Conservation (phyloP, 129 eudicot genomes). For the Lonicera japonica region DNA sequence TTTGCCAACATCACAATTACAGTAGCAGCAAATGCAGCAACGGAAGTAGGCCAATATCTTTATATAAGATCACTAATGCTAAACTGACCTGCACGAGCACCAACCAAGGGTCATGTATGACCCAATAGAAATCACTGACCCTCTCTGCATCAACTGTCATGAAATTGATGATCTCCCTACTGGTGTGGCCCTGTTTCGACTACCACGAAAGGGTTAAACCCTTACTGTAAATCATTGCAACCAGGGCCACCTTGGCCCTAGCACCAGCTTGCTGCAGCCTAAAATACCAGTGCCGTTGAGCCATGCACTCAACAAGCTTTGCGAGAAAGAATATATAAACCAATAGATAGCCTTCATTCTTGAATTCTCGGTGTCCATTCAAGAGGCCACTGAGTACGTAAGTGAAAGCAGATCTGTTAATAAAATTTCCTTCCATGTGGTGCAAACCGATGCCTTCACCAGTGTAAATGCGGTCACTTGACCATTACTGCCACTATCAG, state of each 20-base stretch:
- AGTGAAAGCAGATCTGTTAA: slow-evolving; percentile 43
- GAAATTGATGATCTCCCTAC: slow-evolving; percentile 73
- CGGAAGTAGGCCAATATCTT: slow-evolving; percentile 65
- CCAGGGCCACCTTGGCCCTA: slow-evolving; percentile 50
- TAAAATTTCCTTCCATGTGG: slow-evolving; percentile 50
- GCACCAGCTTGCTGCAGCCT: slow-evolving; percentile 54
- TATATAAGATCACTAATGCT: slow-evolving; percentile 55
- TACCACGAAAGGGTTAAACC: slow-evolving; percentile 57
- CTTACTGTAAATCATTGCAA: slow-evolving; percentile 64
- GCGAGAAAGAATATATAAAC: slow-evolving; percentile 58
- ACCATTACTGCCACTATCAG: slow-evolving; percentile 15
- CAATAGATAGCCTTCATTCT: slow-evolving; percentile 40
- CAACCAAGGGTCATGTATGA: slow-evolving; percentile 75
- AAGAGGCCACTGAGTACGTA: slow-evolving; percentile 48
- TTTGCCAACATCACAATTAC: slow-evolving; percentile 53
- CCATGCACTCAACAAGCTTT: slow-evolving; percentile 61
- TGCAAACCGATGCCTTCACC: slow-evolving; percentile 47
- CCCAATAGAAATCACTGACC: slow-evolving; percentile 54
- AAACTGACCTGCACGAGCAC: slow-evolving; percentile 55
- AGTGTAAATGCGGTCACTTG: slow-evolving; percentile 40
- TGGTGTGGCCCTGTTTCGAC: slow-evolving; percentile 58
- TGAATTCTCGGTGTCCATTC: slow-evolving; percentile 33
- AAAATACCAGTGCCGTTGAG: slow-evolving; percentile 62
- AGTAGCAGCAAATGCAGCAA: slow-evolving; percentile 59
- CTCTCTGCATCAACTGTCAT: slow-evolving; percentile 90